A percentile compares a stretch with the other conserved stretches of the same genome.
phyloP scores from a whole-genome alignment of 768 basidiomycete genomes.

The Leccinum rimulosum region DNA sequence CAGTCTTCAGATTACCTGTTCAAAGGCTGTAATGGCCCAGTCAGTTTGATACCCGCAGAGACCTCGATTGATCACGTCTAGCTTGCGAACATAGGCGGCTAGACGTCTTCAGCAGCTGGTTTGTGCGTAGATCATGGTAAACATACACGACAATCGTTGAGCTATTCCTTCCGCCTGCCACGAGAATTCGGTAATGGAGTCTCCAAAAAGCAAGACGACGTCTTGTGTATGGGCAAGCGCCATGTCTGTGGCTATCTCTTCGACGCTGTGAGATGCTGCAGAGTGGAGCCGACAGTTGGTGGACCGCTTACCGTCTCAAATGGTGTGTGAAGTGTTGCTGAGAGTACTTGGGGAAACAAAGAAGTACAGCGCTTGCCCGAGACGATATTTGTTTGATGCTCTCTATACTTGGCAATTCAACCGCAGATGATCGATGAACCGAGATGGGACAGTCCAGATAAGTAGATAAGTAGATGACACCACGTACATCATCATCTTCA shows the following conservation, averaged over 20 bases:
- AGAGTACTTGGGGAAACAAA: background rate
- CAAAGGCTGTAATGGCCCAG: slow-evolving; percentile 79
- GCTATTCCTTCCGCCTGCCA: slow-evolving; percentile 65
- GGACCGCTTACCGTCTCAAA: background rate
- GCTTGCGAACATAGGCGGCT: slow-evolving; percentile 77
- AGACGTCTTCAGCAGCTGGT: slow-evolving; percentile 1
- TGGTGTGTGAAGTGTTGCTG: background rate
- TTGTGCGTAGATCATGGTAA: background rate
- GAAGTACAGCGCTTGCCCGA: background rate
- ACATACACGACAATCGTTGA: slow-evolving; percentile 52
- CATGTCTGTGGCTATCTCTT: slow-evolving; percentile 37
- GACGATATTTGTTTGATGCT: background rate
- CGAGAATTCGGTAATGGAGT: slow-evolving; percentile 73
- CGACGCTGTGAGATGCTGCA: background rate
- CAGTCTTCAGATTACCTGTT: slow-evolving; percentile 48
- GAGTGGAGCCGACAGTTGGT: background rate
- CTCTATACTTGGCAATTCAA: background rate
- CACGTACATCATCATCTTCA: background rate
- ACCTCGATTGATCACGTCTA: slow-evolving; percentile 88
- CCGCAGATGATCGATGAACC: background rate
- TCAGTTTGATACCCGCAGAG: slow-evolving; percentile 82
- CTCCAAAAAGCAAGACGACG: slow-evolving; percentile 73
- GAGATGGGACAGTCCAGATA: background rate
- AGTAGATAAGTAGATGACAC: background rate
- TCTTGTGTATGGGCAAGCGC: slow-evolving; percentile 54